Conservation (phyloP, 1,284 basidiomycete genomes). For the Abortiporus biennis region DNA sequence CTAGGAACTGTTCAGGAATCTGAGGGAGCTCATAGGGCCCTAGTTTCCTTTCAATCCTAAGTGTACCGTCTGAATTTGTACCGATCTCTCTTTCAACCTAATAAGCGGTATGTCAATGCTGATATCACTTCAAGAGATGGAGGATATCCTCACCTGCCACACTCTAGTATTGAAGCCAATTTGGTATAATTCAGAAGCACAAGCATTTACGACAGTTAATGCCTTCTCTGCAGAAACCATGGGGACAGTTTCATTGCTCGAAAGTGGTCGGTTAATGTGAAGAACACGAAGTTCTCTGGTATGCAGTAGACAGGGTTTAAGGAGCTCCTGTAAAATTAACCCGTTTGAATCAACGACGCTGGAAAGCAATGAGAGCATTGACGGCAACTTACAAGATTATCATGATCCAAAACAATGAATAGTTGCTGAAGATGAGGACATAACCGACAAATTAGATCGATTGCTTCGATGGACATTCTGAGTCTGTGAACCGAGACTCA, state of each 20-base stretch:
- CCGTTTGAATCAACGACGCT: conserved; percentile 4
- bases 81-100: conserved; percentile 43
- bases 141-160: conserved; percentile 37
- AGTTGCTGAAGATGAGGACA: conserved; percentile 53
- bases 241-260: conserved; percentile 22
- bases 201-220: conserved; percentile 21
- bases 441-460: conserved; percentile 47
- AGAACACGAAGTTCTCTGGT: conserved; percentile 38
- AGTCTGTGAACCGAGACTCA: conserved; percentile 61
- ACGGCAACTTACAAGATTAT: conserved; percentile 36
- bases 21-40: conserved; percentile 55
- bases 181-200: conserved; percentile 24
- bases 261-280: conserved; percentile 46
- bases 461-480: conserved; percentile 39
- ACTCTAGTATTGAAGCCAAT: conserved; percentile 35
- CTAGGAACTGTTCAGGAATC: conserved; percentile 67
- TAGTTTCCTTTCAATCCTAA: conserved; percentile 34
- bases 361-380: conserved; percentile 1
- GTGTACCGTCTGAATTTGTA: conserved; percentile 29
- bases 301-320: conserved; percentile 23
- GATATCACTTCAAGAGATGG: not conserved
- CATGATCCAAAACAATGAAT: conserved; percentile 48
- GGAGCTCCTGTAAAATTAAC: conserved; percentile 28
- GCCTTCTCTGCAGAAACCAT: conserved; percentile 17
- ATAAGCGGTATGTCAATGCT: not conserved